These are phyloP conservation scores for Endocalyx cinctus DNA, from an alignment of 2,329 filamentous ascomycete genomes.

Conservation along the genomic window DNA sequence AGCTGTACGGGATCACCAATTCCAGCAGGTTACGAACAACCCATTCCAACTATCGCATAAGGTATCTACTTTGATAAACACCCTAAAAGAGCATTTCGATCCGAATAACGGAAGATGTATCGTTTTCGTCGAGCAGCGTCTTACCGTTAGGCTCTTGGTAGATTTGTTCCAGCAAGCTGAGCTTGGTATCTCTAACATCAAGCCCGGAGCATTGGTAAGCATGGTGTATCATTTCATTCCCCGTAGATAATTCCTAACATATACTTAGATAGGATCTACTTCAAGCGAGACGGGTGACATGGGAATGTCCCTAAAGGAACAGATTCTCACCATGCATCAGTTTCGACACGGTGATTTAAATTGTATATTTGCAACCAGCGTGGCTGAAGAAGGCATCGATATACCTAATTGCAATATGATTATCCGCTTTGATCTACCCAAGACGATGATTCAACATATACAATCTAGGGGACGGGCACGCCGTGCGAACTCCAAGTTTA, in stretches of 20 bases:
- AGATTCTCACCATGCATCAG: constrained; percentile 66
- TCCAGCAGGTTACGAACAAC: constrained; percentile 30
- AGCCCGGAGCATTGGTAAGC: constrained; percentile 51
- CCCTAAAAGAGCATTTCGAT: constrained; percentile 60
- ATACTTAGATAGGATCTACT: constrained; percentile 32
- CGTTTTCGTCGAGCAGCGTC: constrained; percentile 76
- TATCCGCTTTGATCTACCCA: constrained; percentile 79
- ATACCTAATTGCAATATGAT: constrained; percentile 64
- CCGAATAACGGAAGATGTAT: constrained; percentile 65
- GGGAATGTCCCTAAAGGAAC: constrained; percentile 65
- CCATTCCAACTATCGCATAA: constrained; percentile 63
- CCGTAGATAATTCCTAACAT: constrained; percentile 14
- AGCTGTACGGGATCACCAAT: constrained; percentile 48
- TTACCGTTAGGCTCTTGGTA: constrained; percentile 69
- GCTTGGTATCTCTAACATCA: constrained; percentile 54
- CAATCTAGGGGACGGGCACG: constrained; percentile 88
- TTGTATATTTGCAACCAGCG: constrained; percentile 62
- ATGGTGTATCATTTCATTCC: background rate
- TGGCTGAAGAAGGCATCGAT: constrained; percentile 65
- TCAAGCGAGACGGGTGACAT: constrained; percentile 48
- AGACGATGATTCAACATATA: constrained; percentile 89
- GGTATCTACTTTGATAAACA: constrained; percentile 56
- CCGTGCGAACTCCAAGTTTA: constrained; percentile 70
- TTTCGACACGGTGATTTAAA: constrained; percentile 57
- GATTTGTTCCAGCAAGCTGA: constrained; percentile 57